phyloP scores from a whole-genome alignment of 352 stramenopile species.

The Phytophthora tubulina region DNA sequence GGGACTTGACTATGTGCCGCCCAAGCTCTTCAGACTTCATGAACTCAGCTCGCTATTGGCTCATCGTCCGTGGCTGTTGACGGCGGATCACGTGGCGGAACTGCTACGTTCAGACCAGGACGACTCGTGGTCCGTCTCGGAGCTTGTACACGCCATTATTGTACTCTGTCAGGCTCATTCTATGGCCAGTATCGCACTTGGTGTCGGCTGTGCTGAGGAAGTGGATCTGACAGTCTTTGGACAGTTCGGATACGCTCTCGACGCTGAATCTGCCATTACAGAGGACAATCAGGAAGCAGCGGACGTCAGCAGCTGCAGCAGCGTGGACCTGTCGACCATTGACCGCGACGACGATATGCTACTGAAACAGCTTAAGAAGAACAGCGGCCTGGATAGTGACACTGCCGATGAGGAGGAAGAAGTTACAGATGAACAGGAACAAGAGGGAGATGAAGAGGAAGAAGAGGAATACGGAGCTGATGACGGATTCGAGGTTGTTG shows the following conservation, averaged over 20 bases:
- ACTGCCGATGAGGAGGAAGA: conserved; percentile 72
- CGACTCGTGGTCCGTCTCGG: conserved; percentile 88
- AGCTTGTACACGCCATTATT: conserved; percentile 89
- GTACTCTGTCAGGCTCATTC: conserved; percentile 87
- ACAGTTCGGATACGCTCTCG: conserved; percentile 63
- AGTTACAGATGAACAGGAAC: conserved; percentile 32
- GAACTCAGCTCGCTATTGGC: conserved; percentile 86
- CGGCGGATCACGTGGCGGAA: conserved; percentile 75
- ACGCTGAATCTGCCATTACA: conserved; percentile 28
- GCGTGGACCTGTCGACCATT: conserved; percentile 75
- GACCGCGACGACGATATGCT: conserved; percentile 80
- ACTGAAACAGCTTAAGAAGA: conserved; percentile 72
- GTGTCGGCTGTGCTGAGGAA: conserved; percentile 80
- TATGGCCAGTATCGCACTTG: conserved; percentile 83
- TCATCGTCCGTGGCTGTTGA: conserved; percentile 88
- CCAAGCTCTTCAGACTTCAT: conserved; percentile 86
- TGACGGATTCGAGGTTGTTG: conserved; percentile 64
- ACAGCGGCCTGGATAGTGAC: conserved; percentile 62
- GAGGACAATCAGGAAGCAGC: conserved; percentile 41
- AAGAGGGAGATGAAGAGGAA: conserved; percentile 42
- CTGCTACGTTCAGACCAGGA: conserved; percentile 75
- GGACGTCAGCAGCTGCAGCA: conserved; percentile 63
- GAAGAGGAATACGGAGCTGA: conserved; percentile 42
- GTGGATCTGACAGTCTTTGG: conserved; percentile 77
- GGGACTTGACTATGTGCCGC: conserved; percentile 81